A percentile compares a stretch with the other conserved stretches of the same genome.
phyloP scores from a whole-genome alignment of 352 stramenopile species.

The Globisporangium barbulae region DNA sequence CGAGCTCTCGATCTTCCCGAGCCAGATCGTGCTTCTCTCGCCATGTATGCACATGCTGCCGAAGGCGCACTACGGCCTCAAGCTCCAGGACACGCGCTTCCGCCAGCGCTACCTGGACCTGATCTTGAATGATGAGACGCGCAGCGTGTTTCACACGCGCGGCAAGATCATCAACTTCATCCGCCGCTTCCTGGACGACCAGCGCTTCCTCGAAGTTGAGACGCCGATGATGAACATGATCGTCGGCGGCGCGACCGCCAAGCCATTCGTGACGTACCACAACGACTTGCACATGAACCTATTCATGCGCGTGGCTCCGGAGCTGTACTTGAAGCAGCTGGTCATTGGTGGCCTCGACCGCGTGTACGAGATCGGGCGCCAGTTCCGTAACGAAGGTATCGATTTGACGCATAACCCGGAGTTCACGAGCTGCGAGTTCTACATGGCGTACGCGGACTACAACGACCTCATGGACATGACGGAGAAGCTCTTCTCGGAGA shows the following conservation, averaged over 20 bases:
- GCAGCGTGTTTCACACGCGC: conserved; percentile 92
- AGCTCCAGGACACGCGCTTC: conserved; percentile 82
- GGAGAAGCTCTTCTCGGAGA: conserved; percentile 91
- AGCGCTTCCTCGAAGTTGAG: conserved; percentile 97
- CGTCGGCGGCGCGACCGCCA: conserved; percentile 94
- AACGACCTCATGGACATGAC: conserved; percentile 98
- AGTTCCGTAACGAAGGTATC: conserved; percentile 99
- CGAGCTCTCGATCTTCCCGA: conserved; percentile 97
- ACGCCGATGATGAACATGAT: conserved; percentile 97
- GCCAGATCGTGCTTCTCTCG: conserved; percentile 66
- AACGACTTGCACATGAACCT: conserved; percentile 96
- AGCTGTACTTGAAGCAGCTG: conserved; percentile 97
- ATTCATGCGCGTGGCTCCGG: conserved; percentile 96
- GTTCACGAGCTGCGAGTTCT: conserved; percentile 99
- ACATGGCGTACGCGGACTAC: conserved; percentile 98
- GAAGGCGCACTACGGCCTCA: conserved; percentile 69
- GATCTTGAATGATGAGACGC: conserved; percentile 94
- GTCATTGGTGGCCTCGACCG: conserved; percentile 97
- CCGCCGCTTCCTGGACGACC: conserved; percentile 91
- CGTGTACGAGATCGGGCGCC: conserved; percentile 98
- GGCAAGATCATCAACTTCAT: conserved; percentile 94
- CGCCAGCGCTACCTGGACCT: conserved; percentile 95
- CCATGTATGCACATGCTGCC: conserved; percentile 87
- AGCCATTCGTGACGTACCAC: conserved; percentile 98
- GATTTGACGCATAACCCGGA: conserved; percentile 98